Evolutionary conservation across 805 yeast genomes (phyloP).

Genomic region (Suhomyces pyralidae): DNA sequence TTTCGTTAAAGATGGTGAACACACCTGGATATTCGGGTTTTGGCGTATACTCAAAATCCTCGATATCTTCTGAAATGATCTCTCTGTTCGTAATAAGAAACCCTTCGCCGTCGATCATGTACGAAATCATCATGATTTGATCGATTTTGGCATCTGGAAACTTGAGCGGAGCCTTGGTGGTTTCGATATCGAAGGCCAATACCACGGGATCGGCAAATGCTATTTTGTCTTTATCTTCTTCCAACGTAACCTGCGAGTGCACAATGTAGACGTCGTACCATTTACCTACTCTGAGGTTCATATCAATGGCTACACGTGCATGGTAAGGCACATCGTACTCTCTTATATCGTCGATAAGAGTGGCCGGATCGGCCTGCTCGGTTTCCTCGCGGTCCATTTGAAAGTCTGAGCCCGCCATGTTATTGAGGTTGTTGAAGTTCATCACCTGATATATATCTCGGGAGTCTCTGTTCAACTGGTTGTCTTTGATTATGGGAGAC

Average conservation of each 20-base stretch:
- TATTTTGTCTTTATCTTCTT: conserved; percentile 66
- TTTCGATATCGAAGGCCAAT: conserved; percentile 95
- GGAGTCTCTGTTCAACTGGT: conserved; percentile 57
- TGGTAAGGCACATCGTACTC: conserved; percentile 98
- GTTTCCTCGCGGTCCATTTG: conserved; percentile 11
- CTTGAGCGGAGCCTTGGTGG: conserved; percentile 92
- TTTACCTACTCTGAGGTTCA: conserved; percentile 83
- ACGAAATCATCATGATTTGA: conserved; percentile 97
- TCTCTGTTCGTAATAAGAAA: conserved; percentile 90
- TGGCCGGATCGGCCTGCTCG: conserved; percentile 50
- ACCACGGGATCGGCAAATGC: conserved; percentile 98
- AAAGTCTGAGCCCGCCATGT: conserved; percentile 9
- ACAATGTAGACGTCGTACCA: conserved; percentile 84
- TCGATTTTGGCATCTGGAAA: conserved; percentile 91
- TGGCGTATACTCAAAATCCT: conserved; percentile 96
- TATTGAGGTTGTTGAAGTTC: conserved; percentile 35
- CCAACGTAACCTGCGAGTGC: conserved; percentile 51
- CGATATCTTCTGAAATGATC: conserved; percentile 90
- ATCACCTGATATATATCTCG: conserved; percentile 65
- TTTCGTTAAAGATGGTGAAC: conserved; percentile 87
- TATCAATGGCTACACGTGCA: conserved; percentile 93
- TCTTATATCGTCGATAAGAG: conserved; percentile 71
- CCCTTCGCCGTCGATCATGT: conserved; percentile 98
- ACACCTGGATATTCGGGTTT: conserved; percentile 91
- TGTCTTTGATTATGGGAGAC: conserved; percentile 67